Base-by-base conservation (phyloP, 2,329 filamentous ascomycete species). In the Atkinsonella texensis region DNA sequence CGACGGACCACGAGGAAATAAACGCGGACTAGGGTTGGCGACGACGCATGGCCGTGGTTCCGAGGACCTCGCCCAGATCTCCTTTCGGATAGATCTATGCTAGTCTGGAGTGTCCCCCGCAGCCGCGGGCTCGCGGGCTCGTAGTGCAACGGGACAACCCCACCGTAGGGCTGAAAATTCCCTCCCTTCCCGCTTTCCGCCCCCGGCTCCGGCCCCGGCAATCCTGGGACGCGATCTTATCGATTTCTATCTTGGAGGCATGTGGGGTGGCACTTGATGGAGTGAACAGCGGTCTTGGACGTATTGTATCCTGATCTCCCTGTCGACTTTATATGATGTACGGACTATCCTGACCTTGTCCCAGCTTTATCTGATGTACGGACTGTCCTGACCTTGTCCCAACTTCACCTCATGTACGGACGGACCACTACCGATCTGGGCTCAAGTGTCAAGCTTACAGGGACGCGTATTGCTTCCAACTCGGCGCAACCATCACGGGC, bases 211-310 rank as follows among this genome's bases (percentile, higher is more conserved):
- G n/a, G n/a, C n/a, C n/a, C n/a, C n/a, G n/a, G n/a, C 38, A 13
- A 12, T 23, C 20, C 20, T 23, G 20, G 20, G 41, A 23, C 17
- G 41, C 10, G 9, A 18, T 43, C 41, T 43, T 43, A 43, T 43
- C 41, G 41, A 43, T 43, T 28, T 18, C 12, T 11, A 15, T 23
- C 20, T 23, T 23, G 20, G 20, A 23, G 20, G 20, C 20, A 18
- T n/a, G 8, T 2, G 18, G 20, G 18, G 41, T 15, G n/a, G n/a
- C 3, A 10, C 57, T 58, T n/a, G n/a, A n/a, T n/a, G n/a, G n/a
- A n/a, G n/a, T n/a, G n/a, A n/a, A n/a, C n/a, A n/a, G n/a, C n/a
- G n/a, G n/a, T n/a, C n/a, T n/a, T n/a, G n/a, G n/a, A n/a, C n/a
- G n/a, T n/a, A n/a, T n/a, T n/a, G n/a, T n/a, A n/a, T n/a, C n/a